Percentiles rank a stretch among this genome's conserved stretches.
Conservation (phyloP, 2,329 filamentous ascomycete genomes). For the Rugonectria rugulosa region DNA sequence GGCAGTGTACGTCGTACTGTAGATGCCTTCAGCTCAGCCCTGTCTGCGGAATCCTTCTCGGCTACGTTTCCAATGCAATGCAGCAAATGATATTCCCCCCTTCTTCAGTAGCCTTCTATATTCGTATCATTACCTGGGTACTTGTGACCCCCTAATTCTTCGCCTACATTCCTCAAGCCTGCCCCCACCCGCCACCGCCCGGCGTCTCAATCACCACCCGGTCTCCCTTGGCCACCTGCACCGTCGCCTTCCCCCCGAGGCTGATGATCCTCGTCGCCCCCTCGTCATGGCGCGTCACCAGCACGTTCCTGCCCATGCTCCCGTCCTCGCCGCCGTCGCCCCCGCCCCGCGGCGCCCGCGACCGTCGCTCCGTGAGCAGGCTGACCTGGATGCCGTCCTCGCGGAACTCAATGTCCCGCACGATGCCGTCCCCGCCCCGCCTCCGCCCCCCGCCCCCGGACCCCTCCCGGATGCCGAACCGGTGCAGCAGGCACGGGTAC, state of each 20-base stretch:
- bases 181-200: conserved; percentile 27
- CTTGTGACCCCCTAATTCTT: no score
- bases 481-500: conserved; percentile 71
- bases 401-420: conserved; percentile 77
- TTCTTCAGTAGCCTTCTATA: no score
- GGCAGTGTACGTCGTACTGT: conserved; percentile 8
- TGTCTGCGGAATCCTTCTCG: background rate
- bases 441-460: conserved; percentile 67
- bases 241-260: conserved; percentile 28
- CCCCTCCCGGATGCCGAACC: conserved; percentile 70
- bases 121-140: no score
- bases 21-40: background rate
- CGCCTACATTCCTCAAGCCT: background rate
- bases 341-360: conserved; percentile 72
- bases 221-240: conserved; percentile 26
- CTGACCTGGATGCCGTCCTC: conserved; percentile 24
- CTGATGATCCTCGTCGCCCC: conserved; percentile 43
- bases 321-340: conserved; percentile 71
- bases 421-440: conserved; percentile 75
- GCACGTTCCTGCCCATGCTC: conserved; percentile 71
- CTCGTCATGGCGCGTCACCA: conserved; percentile 54
- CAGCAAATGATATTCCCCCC: no score
- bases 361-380: conserved; percentile 23
- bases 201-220: conserved; percentile 27
- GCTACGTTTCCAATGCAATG: no score